Evolutionary conservation across 768 basidiomycete species (phyloP), one percentile per base, ranked within the genome.

Genomic region (Mycena latifolia): DNA sequence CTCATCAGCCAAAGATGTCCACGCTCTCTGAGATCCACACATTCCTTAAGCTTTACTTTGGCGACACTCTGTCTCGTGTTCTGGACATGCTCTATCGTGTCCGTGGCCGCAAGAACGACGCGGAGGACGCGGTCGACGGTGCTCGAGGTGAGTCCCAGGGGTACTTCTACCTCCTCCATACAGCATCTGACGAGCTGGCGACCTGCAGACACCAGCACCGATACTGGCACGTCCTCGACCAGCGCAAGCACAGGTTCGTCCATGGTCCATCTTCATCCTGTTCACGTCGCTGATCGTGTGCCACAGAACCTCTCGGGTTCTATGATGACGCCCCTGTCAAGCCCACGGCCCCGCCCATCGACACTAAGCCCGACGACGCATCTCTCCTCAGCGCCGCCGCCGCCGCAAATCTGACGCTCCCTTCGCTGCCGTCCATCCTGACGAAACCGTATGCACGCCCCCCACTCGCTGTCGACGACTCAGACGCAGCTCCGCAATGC

Each of bases 401-500:
- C 41, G 37, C 14, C 20, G 24, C 57, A 64, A 41, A 1, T 50
- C 39, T n/a, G 18, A 15, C n/a, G 0, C 64, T 65, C 17, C 64
- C 64, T 5, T 65, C 64, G 8, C 57, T 65, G 2, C 57, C 64
- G 17, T 65, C 64, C 14, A 53, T 59, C 27, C 45, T 65, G 45
- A 65, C 35, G 31, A 41, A 29, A 5, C 64, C 57, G 11, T 31
- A n/a, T 15, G 3, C 35, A 0, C 64, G 57, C 18, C 20, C 46
- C 11, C 52, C 64, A 0, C 7, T 46, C n/a, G 51, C 22, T 5
- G 18, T n/a, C n/a, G n/a, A n/a, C n/a, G n/a, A n/a, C n/a, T n/a
- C 17, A 7, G 15, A 46, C 6, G 46, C 25, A 15, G 33, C 33
- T 14, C 33, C 33, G 33, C 33, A 35, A 7, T 14, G 33, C 51